A percentile compares a stretch with the other conserved stretches of the same genome.
These are phyloP conservation scores for Eutypella sp. DNA, from an alignment of 2,329 filamentous ascomycete genomes.

Conservation along the genomic window DNA sequence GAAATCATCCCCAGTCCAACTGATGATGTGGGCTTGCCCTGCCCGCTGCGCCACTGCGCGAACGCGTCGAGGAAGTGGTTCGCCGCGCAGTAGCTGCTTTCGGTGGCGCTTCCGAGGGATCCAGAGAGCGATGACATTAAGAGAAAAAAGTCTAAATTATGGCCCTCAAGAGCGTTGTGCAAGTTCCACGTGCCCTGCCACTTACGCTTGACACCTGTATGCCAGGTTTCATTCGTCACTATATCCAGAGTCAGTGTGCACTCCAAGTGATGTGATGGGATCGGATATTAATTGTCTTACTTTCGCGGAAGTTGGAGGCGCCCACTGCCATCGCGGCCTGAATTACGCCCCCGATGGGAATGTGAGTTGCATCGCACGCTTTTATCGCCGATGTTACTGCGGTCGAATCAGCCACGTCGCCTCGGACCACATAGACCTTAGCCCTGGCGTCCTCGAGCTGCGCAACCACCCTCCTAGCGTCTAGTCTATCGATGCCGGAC, in stretches of 20 bases:
- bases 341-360: neutral
- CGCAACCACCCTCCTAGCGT: neutral
- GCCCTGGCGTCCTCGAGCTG: conserved; percentile 11
- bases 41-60: conserved; percentile 19
- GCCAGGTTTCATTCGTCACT: neutral
- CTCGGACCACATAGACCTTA: neutral
- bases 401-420: too few species aligned
- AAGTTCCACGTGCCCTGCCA: neutral
- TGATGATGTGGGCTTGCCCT: conserved; percentile 15
- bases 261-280: too few species aligned
- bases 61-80: conserved; percentile 32
- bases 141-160: neutral
- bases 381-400: neutral
- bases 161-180: neutral
- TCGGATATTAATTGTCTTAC: too few species aligned
- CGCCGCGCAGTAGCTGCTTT: conserved; percentile 29
- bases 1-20: conserved; percentile 22
- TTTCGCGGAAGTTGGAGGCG: neutral
- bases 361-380: neutral
- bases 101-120: conserved; percentile 24
- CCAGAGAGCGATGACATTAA: conserved; percentile 13
- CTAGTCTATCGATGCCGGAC: neutral
- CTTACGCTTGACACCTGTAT: neutral
- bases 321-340: neutral
- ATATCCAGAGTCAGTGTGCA: too few species aligned